Evolutionary conservation across 164 flowering plant species (phyloP).

Genomic region (Chimonanthus salicifolius): DNA sequence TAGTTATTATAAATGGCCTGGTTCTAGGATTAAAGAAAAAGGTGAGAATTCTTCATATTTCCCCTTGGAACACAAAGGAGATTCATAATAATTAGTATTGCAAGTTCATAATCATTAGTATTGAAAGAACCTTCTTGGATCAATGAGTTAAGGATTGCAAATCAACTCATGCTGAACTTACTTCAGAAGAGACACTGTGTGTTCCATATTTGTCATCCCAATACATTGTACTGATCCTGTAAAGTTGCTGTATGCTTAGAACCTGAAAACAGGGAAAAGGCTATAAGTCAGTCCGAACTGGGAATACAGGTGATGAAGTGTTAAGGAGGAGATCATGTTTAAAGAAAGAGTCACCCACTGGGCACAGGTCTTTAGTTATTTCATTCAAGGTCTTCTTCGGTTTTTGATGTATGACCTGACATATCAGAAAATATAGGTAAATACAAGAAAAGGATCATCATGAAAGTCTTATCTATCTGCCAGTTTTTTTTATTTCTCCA

Average conservation of each 20-base stretch:
- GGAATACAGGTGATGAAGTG: not conserved
- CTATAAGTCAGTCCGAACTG: not conserved
- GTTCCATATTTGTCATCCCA: slow-evolving; percentile 99
- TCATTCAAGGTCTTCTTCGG: slow-evolving; percentile 85
- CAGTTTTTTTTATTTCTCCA: no score
- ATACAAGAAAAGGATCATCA: not conserved
- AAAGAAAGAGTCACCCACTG: slow-evolving; percentile 43
- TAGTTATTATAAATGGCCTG: not conserved
- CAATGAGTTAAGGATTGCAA: not conserved
- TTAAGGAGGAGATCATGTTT: not conserved
- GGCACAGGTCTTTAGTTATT: slow-evolving; percentile 88
- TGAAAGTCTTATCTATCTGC: not conserved
- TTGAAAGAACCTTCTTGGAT: not conserved
- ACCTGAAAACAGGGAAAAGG: slow-evolving; percentile 40
- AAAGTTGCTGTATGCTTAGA: slow-evolving; percentile 90
- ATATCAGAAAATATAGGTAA: slow-evolving; percentile 2
- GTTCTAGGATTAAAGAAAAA: not conserved
- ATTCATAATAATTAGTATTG: not conserved
- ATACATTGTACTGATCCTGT: slow-evolving; percentile 97
- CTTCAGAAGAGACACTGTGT: slow-evolving; percentile 90
- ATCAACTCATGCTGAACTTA: slow-evolving; percentile 26
- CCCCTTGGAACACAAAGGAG: not conserved
- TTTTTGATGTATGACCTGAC: slow-evolving; percentile 95
- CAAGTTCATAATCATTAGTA: not conserved
- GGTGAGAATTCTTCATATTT: not conserved